Evolutionary conservation across 768 basidiomycete species (phyloP).

Genomic region (Amanita rubescens): DNA sequence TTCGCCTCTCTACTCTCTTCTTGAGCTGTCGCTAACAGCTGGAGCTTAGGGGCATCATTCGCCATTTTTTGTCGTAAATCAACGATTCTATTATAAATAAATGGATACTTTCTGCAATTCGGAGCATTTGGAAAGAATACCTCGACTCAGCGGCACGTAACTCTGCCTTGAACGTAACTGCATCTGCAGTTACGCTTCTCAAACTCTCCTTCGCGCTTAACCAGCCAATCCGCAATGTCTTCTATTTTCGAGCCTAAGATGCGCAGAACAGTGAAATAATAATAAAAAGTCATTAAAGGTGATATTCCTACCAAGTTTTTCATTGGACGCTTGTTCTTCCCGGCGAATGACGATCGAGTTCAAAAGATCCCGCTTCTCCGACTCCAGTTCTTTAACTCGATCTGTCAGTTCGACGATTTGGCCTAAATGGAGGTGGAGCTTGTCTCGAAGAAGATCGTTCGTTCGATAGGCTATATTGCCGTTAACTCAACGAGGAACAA

Average conservation of each 20-base stretch:
- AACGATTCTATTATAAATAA: slow-evolving; percentile 6
- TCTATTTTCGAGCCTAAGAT: slow-evolving; percentile 18
- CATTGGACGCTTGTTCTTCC: slow-evolving; percentile 8
- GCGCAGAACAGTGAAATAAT: slow-evolving; percentile 6
- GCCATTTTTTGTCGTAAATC: slow-evolving; percentile 1
- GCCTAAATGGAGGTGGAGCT: slow-evolving; percentile 25
- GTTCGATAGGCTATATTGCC: slow-evolving; percentile 31
- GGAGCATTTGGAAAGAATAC: slow-evolving; percentile 3
- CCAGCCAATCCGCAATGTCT: slow-evolving; percentile 17
- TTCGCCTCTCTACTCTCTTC: not conserved
- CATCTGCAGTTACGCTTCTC: slow-evolving; percentile 17
- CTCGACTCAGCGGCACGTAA: slow-evolving; percentile 15
- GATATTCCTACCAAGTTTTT: slow-evolving; percentile 11
- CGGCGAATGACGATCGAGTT: slow-evolving; percentile 12
- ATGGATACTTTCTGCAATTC: slow-evolving; percentile 11
- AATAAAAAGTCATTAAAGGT: slow-evolving; percentile 3
- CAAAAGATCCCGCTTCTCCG: slow-evolving; percentile 19
- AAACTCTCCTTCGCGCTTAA: slow-evolving; percentile 22
- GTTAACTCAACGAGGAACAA: not conserved
- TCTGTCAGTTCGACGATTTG: slow-evolving; percentile 26
- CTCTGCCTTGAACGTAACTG: slow-evolving; percentile 16
- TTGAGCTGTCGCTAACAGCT: not conserved
- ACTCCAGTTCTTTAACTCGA: slow-evolving; percentile 29
- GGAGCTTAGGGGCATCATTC: not conserved
- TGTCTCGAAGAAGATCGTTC: slow-evolving; percentile 32